phyloP scores from a whole-genome alignment of 176 grass and related monocot genomes.

The Dendrocalamus sinicus region DNA sequence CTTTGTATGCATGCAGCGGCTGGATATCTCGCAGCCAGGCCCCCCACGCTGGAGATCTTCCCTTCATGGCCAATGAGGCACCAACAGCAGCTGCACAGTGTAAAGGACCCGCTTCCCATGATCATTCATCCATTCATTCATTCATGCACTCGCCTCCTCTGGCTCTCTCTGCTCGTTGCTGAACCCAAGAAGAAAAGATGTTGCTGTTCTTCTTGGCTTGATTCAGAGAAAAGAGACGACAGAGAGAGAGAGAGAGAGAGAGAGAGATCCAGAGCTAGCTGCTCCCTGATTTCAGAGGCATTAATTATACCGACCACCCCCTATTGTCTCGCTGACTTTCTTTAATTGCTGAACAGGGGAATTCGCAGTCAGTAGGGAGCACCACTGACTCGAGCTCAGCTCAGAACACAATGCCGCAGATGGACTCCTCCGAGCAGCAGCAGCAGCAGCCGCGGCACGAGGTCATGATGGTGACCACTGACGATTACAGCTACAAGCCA shows the following conservation, averaged over 20 bases:
- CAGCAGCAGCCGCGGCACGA: conserved; percentile 47
- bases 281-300: not conserved
- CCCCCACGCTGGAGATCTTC: conserved; percentile 92
- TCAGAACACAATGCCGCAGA: conserved; percentile 72
- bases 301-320: conserved; percentile 43
- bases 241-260: too few species aligned
- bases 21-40: conserved; percentile 62
- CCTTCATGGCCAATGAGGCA: conserved; percentile 84
- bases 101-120: conserved; percentile 47
- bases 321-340: conserved; percentile 42
- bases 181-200: conserved; percentile 57
- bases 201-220: conserved; percentile 9
- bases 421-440: conserved; percentile 59
- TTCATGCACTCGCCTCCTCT: not conserved
- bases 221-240: not conserved
- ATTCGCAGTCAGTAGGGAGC: conserved; percentile 79
- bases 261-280: not conserved
- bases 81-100: conserved; percentile 65
- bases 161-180: conserved; percentile 36
- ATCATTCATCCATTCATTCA: conserved; percentile 34
- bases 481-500: conserved; percentile 72
- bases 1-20: conserved; percentile 59
- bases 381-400: conserved; percentile 92
- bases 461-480: conserved; percentile 79
- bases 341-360: conserved; percentile 76